phyloP scores from a whole-genome alignment of 352 stramenopile species.

The Phytophthora parvispora region DNA sequence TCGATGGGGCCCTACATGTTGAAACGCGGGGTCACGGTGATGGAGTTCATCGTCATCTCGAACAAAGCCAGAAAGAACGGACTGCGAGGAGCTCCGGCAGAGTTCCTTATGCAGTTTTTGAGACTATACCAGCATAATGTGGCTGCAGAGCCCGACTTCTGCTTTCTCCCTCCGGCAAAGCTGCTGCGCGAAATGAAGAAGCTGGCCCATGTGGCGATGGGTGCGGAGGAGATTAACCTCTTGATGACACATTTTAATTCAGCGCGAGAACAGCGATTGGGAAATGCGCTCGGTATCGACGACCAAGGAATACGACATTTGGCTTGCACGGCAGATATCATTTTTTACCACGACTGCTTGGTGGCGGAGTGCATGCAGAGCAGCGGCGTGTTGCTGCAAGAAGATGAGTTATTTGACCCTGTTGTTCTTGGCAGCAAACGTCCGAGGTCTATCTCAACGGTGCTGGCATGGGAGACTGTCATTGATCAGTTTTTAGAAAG shows the following conservation, averaged over 20 bases:
- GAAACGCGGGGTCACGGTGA: conserved; percentile 44
- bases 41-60: conserved; percentile 74
- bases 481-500: conserved; percentile 51
- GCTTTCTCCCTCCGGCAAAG: conserved; percentile 41
- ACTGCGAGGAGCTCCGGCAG: conserved; percentile 41
- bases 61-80: conserved; percentile 58
- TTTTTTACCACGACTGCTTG: conserved; percentile 68
- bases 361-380: conserved; percentile 35
- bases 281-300: conserved; percentile 50
- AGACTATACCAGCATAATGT: conserved; percentile 62
- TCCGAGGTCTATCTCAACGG: conserved; percentile 22
- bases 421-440: conserved; percentile 38
- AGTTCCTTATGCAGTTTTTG: conserved; percentile 76
- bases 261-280: conserved; percentile 29
- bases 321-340: conserved; percentile 59
- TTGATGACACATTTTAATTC: conserved; percentile 50
- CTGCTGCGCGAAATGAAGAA: conserved; percentile 57
- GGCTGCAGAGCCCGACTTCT: conserved; percentile 36
- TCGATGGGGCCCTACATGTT: conserved; percentile 55
- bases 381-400: conserved; percentile 9
- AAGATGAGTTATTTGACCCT: conserved; percentile 26
- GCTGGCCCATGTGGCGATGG: conserved; percentile 48
- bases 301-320: conserved; percentile 55
- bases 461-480: conserved; percentile 58
- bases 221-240: conserved; percentile 57